Evolutionary conservation across 345 rosid genomes (phyloP), one percentile per base, ranked within the genome.

Genomic region (Salix suchowensis): DNA sequence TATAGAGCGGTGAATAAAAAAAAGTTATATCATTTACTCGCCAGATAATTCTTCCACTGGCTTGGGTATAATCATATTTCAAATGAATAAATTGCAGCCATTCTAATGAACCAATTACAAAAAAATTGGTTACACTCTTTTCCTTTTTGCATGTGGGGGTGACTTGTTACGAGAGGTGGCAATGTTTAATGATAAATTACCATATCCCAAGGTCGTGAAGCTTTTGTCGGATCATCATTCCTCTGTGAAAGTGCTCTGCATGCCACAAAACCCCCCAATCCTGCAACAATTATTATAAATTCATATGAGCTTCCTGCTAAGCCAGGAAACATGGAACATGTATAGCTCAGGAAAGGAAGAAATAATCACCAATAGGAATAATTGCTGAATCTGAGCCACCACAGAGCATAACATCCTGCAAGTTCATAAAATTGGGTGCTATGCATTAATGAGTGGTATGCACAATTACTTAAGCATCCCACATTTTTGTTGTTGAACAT

Each of bases 231-330:
- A 82, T 94, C 95, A 70, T 77, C 79, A 46, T 94, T 94, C 88
- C 95, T 88, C 82, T 92, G 89, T 7, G 98, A 92, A 71, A 94
- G 97, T 78, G 98, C 97, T 67, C 91, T 82, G 84, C 94, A 90
- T 72, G 98, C 98, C 71, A 91, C 90, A 76, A 94, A 95, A 75
- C 98, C 98, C 89, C 97, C 98, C 87, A 95, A 80, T n/a, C 98
- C 98, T 94, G 90, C 76, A 80, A 50, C 54, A 79, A 77, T 24
- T 76, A 80, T 74, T 24, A 80, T 69, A 79, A 54, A 19, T 65
- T 77, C 65, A 36, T 79, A 78, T 64, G 54, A 34, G 77, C 68
- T 46, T 58, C 69, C 40, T 26, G 73, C 71, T 54, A 46, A 32
- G 4, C n/a, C 68, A 37, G 55, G 73, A 75, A 66, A 52, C 19